Conservation (phyloP, 768 basidiomycete species). For the Auricularia cornea region DNA sequence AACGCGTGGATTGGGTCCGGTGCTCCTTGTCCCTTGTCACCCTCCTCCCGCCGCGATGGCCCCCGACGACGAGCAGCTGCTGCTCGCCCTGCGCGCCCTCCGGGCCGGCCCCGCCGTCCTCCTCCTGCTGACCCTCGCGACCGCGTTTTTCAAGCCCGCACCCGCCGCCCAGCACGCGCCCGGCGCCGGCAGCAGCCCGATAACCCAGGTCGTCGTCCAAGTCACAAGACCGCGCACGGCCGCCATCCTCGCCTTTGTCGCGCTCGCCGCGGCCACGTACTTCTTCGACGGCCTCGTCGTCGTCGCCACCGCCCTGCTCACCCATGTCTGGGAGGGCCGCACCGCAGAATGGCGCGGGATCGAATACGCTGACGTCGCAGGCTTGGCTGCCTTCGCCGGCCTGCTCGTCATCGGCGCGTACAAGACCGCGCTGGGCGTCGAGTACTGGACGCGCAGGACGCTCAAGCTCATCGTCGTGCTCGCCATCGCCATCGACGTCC, state of each 20-base stretch:
- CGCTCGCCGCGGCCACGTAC: slow-evolving; percentile 62
- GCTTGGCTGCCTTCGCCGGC: slow-evolving; percentile 61
- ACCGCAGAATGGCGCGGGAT: slow-evolving; percentile 28
- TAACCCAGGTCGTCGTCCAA: slow-evolving; percentile 71
- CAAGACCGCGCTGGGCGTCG: slow-evolving; percentile 65
- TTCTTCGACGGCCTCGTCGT: slow-evolving; percentile 71
- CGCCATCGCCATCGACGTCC: slow-evolving; percentile 52
- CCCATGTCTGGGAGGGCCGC: slow-evolving; percentile 49
- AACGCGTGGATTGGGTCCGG: background rate
- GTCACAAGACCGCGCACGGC: slow-evolving; percentile 65
- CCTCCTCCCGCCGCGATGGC: background rate
- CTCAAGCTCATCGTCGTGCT: slow-evolving; percentile 46
- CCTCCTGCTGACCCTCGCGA: slow-evolving; percentile 12
- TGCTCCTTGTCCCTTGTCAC: background rate
- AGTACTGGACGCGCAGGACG: slow-evolving; percentile 56
- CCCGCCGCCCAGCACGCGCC: slow-evolving; percentile 16
- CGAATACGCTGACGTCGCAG: slow-evolving; percentile 38
- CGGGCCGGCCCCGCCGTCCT: slow-evolving; percentile 13
- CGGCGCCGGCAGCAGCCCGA: slow-evolving; percentile 28
- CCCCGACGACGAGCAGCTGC: background rate
- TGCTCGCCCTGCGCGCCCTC: background rate
- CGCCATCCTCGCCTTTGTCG: slow-evolving; percentile 63
- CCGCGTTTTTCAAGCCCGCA: slow-evolving; percentile 6
- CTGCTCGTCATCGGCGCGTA: slow-evolving; percentile 69
- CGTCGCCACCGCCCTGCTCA: slow-evolving; percentile 53